Evolutionary conservation across 257 asterid species (phyloP).

Genomic region (Solanum habrochaites): DNA sequence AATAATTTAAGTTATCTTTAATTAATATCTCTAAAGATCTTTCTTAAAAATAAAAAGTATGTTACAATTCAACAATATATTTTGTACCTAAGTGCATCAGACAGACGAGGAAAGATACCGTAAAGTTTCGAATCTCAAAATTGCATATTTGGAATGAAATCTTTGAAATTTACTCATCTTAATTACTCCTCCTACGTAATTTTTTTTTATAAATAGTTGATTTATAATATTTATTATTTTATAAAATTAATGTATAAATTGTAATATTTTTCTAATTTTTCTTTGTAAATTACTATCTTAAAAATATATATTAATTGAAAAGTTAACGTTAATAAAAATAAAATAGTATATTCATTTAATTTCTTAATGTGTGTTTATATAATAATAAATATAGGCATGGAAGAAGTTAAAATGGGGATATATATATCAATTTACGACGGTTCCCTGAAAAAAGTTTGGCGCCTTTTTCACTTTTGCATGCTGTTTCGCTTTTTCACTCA

Average conservation of each 20-base stretch:
- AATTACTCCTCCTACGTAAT: neutral
- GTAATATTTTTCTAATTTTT: too few relatives aligned
- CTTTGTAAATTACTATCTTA: too few relatives aligned
- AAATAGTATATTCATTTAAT: too few relatives aligned
- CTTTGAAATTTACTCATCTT: neutral
- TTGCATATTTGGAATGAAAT: neutral
- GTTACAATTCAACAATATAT: neutral
- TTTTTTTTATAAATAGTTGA: too few relatives aligned
- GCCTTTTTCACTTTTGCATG: neutral
- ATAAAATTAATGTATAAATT: too few relatives aligned
- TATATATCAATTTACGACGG: neutral
- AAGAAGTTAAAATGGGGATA: neutral
- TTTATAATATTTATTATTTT: too few relatives aligned
- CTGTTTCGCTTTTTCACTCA: neutral
- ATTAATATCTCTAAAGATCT: too few relatives aligned
- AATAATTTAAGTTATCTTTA: too few relatives aligned
- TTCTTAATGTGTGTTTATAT: neutral
- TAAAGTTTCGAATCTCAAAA: neutral
- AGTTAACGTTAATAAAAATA: too few relatives aligned
- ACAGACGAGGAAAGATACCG: neutral
- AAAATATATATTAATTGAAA: too few relatives aligned
- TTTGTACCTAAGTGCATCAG: neutral
- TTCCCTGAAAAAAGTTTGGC: neutral
- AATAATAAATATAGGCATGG: neutral
- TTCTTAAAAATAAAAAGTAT: too few relatives aligned